Evolutionary conservation across 2,329 filamentous ascomycete species (phyloP).

Genomic region (Parastagonospora nodorum): DNA sequence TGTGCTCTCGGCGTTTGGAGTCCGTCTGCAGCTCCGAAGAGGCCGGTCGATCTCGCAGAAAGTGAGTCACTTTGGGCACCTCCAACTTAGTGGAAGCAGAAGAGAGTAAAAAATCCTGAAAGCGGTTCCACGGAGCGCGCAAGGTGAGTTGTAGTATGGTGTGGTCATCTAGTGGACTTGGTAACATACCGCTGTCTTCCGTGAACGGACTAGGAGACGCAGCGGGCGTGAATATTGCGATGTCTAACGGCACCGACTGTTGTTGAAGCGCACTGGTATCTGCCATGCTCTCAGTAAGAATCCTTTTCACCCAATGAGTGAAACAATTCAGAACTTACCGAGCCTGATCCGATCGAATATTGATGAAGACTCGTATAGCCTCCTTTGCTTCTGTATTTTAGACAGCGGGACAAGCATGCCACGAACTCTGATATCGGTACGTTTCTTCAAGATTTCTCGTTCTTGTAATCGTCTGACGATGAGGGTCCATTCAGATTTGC

Average conservation of each 20-base stretch:
- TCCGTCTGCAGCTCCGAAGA: no score
- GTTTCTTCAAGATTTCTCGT: not conserved
- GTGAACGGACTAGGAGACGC: not conserved
- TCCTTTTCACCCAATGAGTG: no score
- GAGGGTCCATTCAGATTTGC: conserved; percentile 6
- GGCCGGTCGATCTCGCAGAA: no score
- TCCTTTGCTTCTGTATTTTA: conserved; percentile 8
- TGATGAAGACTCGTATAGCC: not conserved
- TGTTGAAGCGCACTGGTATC: no score
- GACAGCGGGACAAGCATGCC: not conserved
- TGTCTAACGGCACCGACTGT: conserved; percentile 1
- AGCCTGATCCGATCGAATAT: no score
- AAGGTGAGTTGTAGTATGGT: not conserved
- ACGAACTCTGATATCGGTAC: conserved; percentile 4
- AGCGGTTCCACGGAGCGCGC: no score
- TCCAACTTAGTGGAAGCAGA: no score
- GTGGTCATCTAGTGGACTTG: not conserved
- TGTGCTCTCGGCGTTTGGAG: not conserved
- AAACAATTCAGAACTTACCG: no score
- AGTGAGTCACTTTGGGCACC: no score
- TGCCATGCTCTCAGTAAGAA: no score
- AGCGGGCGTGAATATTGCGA: conserved; percentile 2
- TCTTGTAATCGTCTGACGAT: not conserved
- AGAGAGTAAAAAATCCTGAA: no score
- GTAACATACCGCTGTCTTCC: not conserved